Evolutionary conservation across 179 eudicot genomes (phyloP), one percentile per base, ranked within the genome.

Genomic region (Patellifolia procumbens): DNA sequence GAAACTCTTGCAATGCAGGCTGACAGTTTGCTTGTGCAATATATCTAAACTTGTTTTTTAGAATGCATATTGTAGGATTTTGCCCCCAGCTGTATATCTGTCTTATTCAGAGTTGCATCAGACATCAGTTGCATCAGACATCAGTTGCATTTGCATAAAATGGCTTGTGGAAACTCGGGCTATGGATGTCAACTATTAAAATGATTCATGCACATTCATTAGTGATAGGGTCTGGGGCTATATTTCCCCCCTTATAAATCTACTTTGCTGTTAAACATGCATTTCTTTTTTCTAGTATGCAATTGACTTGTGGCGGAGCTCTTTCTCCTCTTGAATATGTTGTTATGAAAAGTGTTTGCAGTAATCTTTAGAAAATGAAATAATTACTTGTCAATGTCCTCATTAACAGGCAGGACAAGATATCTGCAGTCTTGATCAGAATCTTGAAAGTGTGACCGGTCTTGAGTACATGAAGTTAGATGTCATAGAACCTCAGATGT

Each of bases 391-490:
- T 42, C 37, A 35, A 15, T 65, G n/a, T 53, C 46, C 61, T 61
- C 49, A 73, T 45, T 58, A 51, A 59, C 85, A 88, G 91, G 89
- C 68, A 35, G 85, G 76, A 60, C 76, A 81, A 65, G 81, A 80
- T 59, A 81, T 81, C 69, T 76, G 81, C 78, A 67, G 60, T 26
- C 78, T 70, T 55, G 86, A 74, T 80, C 89, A 79, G 81, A 85
- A 84, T 69, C 84, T 83, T 66, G 86, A 84, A 63, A 79, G 74
- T 79, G 76, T 63, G 11, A 79, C 64, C 22, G 83, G 74, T 34
- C 78, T 79, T 46, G 90, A 87, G 74, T 89, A 82, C 61, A 76
- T 90, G 79, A 81, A 84, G 71, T 78, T 88, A 73, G 94, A 87
- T 75, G 90, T 80, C 31, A 68, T 84, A 46, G 91, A 88, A 45